phyloP scores from a whole-genome alignment of 2,329 filamentous ascomycete genomes.

The Colletotrichum theobromicola region DNA sequence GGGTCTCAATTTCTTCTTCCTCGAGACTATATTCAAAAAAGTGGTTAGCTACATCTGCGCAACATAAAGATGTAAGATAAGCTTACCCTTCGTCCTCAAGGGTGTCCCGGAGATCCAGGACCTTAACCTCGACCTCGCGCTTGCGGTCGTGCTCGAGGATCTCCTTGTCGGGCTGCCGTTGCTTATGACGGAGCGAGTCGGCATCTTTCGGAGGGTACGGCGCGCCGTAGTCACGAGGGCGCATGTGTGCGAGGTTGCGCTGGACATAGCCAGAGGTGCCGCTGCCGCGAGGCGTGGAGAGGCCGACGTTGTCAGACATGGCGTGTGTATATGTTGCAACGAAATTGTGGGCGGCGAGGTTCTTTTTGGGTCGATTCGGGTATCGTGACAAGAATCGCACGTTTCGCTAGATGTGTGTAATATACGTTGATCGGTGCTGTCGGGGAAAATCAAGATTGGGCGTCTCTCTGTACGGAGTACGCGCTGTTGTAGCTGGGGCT shows the following conservation, averaged over 20 bases:
- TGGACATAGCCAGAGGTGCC: constrained; percentile 98
- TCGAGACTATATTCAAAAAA: constrained; percentile 59
- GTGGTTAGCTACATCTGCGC: neutral
- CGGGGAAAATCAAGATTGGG: neutral
- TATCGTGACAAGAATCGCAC: neutral
- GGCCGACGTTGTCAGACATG: constrained; percentile 99
- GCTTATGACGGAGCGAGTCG: constrained; percentile 73
- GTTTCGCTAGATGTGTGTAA: neutral
- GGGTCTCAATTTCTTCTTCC: constrained; percentile 88
- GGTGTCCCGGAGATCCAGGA: constrained; percentile 86
- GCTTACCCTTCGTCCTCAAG: constrained; percentile 85
- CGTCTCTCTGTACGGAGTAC: neutral
- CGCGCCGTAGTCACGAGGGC: constrained; percentile 78
- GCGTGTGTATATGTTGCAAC: neutral
- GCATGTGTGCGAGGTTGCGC: constrained; percentile 89
- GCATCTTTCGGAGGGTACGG: constrained; percentile 76
- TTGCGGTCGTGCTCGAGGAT: constrained; percentile 95
- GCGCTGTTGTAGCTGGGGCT: neutral
- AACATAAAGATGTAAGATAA: constrained; percentile 31
- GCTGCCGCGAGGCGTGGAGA: constrained; percentile 90
- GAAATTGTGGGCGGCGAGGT: neutral
- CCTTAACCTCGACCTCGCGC: constrained; percentile 89
- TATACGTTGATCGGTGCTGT: neutral
- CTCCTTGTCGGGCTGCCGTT: constrained; percentile 85
- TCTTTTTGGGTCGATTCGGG: neutral